A percentile compares a stretch with the other conserved stretches of the same genome.
Evolutionary conservation across 805 yeast species (phyloP).

Genomic region (Yarrowia bubula): DNA sequence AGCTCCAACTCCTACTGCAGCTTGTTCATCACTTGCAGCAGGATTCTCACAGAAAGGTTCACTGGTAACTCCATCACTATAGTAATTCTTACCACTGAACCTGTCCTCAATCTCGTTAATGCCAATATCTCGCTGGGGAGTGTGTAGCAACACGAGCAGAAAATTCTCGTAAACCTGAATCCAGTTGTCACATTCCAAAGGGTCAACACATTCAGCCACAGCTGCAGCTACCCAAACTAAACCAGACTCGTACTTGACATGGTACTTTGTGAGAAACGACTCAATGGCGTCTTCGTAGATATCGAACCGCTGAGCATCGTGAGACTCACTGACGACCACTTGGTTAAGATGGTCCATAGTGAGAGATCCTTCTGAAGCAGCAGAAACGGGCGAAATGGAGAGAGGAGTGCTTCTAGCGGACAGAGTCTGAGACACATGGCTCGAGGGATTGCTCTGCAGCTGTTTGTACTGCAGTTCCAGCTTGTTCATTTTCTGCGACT

Average conservation of each 20-base stretch:
- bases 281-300: constrained; percentile 57
- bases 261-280: constrained; percentile 75
- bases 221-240: constrained; percentile 86
- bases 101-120: constrained; percentile 20
- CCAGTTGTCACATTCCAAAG: constrained; percentile 39
- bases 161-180: constrained; percentile 17
- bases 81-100: constrained; percentile 17
- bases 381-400: constrained; percentile 24
- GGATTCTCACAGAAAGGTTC: constrained; percentile 29
- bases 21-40: constrained; percentile 36
- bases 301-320: constrained; percentile 31
- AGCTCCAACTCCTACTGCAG: neutral
- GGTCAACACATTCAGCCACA: constrained; percentile 86
- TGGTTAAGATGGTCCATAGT: constrained; percentile 26
- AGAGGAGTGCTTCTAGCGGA: constrained; percentile 20
- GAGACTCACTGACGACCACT: constrained; percentile 28
- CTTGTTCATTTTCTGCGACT: constrained; percentile 16
- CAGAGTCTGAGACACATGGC: constrained; percentile 19
- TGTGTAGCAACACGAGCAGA: constrained; percentile 13
- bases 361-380: constrained; percentile 25
- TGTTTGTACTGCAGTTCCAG: constrained; percentile 20
- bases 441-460: constrained; percentile 26
- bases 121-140: constrained; percentile 23
- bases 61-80: neutral
- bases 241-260: constrained; percentile 77